Conservation (phyloP, 768 basidiomycete genomes). For the Inosperma sp. region DNA sequence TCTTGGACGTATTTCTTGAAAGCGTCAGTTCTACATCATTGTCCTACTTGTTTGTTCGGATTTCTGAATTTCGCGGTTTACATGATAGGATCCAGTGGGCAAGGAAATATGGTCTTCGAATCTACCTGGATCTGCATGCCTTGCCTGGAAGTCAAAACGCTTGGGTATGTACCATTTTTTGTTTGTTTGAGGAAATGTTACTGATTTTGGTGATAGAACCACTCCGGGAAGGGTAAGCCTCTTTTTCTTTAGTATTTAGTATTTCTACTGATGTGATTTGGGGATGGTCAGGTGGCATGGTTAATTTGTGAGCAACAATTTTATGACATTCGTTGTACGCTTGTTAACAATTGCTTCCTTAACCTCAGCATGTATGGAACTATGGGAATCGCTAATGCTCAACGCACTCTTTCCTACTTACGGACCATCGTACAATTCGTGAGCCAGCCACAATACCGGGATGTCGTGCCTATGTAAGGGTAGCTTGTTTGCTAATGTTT, state of each 20-base stretch:
- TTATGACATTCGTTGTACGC: too few species aligned
- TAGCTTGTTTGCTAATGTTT: neutral
- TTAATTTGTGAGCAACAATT: too few species aligned
- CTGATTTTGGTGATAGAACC: too few species aligned
- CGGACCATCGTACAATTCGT: slow-evolving; percentile 77
- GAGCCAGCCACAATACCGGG: slow-evolving; percentile 51
- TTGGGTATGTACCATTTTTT: too few species aligned
- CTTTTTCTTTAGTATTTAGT: too few species aligned
- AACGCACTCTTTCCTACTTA: slow-evolving; percentile 73
- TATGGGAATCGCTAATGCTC: slow-evolving; percentile 85
- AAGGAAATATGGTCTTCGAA: slow-evolving; percentile 84
- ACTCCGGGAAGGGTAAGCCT: too few species aligned
- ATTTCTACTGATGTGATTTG: too few species aligned
- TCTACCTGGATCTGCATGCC: slow-evolving; percentile 76
- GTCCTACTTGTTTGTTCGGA: neutral
- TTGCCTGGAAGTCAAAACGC: slow-evolving; percentile 80
- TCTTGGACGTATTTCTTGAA: slow-evolving; percentile 82
- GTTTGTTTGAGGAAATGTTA: too few species aligned
- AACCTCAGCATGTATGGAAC: slow-evolving; percentile 64
- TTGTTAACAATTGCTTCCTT: slow-evolving; percentile 29
- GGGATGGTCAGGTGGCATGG: too few species aligned
- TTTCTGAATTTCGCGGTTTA: neutral
- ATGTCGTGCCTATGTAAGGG: slow-evolving; percentile 56
- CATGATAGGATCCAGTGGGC: slow-evolving; percentile 77
- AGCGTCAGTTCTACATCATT: too few species aligned